Evolutionary conservation across 345 rosid species (phyloP).

Genomic region (Capsella bursapastoris): DNA sequence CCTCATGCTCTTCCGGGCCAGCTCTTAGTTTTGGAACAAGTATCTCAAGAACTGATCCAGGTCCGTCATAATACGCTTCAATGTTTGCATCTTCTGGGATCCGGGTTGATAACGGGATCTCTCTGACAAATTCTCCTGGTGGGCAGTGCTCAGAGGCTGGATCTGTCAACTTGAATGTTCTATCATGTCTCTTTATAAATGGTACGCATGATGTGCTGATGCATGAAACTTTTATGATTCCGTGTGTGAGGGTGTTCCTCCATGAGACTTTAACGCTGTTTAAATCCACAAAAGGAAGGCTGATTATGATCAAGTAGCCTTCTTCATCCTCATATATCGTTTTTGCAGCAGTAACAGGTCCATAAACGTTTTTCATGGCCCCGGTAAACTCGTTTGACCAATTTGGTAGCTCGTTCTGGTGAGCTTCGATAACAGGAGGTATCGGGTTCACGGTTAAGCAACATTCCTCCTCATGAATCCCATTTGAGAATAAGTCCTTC

Average conservation of each 20-base stretch:
- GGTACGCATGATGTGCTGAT: slow-evolving; percentile 78
- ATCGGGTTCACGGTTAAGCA: slow-evolving; percentile 55
- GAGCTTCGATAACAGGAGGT: slow-evolving; percentile 59
- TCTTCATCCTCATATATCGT: slow-evolving; percentile 88
- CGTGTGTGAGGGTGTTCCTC: slow-evolving; percentile 84
- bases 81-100: slow-evolving; percentile 96
- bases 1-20: slow-evolving; percentile 97
- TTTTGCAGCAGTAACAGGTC: slow-evolving; percentile 96
- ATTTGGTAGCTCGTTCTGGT: slow-evolving; percentile 57
- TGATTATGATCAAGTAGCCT: slow-evolving; percentile 80
- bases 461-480: slow-evolving; percentile 60
- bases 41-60: slow-evolving; percentile 91
- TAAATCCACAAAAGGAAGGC: slow-evolving; percentile 90
- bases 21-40: slow-evolving; percentile 85
- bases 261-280: slow-evolving; percentile 94
- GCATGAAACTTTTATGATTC: slow-evolving; percentile 86
- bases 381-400: slow-evolving; percentile 89
- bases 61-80: slow-evolving; percentile 88
- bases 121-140: slow-evolving; percentile 96
- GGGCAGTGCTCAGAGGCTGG: slow-evolving; percentile 95
- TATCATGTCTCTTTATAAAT: slow-evolving; percentile 79
- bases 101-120: slow-evolving; percentile 77
- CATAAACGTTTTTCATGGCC: slow-evolving; percentile 72
- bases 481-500: slow-evolving; percentile 75
- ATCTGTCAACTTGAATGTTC: slow-evolving; percentile 94